Percentiles rank a stretch among this genome's conserved stretches.
Conservation (phyloP, 1,139 yeast species). For the Suhomyces chickasaworum region DNA sequence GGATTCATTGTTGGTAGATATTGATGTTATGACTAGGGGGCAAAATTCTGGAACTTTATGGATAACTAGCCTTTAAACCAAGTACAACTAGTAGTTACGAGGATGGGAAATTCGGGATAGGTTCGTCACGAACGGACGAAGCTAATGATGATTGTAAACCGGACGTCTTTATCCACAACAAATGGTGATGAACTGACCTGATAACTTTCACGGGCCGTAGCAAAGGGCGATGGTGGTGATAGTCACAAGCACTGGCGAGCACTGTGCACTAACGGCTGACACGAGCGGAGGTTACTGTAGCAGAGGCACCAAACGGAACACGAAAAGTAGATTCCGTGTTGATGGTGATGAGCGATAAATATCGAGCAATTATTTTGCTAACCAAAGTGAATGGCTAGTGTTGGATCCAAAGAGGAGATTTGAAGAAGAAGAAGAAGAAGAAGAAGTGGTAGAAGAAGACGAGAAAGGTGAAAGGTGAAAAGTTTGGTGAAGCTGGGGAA, state of each 20-base stretch:
- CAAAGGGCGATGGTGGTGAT: not conserved
- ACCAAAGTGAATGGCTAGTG: too few species aligned
- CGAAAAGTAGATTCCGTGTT: too few species aligned
- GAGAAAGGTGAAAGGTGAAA: not conserved
- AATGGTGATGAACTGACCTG: not conserved
- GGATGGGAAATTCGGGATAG: not conserved
- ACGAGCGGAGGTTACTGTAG: not conserved
- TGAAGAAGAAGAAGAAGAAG: too few species aligned
- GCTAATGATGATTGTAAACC: not conserved
- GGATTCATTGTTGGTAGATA: constrained; percentile 1
- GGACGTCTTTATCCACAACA: not conserved
- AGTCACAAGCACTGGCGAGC: not conserved
- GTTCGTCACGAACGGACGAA: not conserved
- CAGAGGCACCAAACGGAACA: not conserved
- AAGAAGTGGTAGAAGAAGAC: too few species aligned
- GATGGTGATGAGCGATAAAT: too few species aligned
- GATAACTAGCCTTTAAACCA: not conserved
- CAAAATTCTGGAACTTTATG: not conserved
- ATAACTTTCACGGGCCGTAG: not conserved
- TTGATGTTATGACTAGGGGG: not conserved
- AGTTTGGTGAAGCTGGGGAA: not conserved
- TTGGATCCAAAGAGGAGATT: not conserved
- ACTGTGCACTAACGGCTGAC: not conserved
- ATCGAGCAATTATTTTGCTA: too few species aligned
- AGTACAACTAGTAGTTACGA: not conserved